Percentiles rank a stretch among this genome's conserved stretches.
Evolutionary conservation across 495 filamentous ascomycete genomes (phyloP).

Genomic region (Penicillium arizonense): DNA sequence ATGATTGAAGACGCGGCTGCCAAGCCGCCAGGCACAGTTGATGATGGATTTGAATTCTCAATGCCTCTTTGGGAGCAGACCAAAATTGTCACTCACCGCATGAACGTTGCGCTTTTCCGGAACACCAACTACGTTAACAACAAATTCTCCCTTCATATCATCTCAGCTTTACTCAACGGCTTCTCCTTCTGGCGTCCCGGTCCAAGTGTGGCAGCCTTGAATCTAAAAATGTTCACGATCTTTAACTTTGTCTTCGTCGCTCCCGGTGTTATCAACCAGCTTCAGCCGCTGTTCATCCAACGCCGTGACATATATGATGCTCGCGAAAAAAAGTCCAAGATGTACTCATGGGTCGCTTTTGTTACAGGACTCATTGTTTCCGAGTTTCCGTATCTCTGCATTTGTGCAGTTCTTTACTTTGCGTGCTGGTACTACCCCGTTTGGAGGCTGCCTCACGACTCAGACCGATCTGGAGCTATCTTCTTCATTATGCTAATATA

Average conservation of each 20-base stretch:
- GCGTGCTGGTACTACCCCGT: slow-evolving; percentile 52
- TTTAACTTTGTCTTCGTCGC: slow-evolving; percentile 53
- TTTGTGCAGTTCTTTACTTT: slow-evolving; percentile 50
- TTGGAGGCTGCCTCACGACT: slow-evolving; percentile 28
- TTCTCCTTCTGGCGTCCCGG: slow-evolving; percentile 42
- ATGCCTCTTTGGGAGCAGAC: slow-evolving; percentile 57
- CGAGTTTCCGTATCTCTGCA: slow-evolving; percentile 51
- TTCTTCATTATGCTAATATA: slow-evolving; percentile 56
- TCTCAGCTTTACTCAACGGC: slow-evolving; percentile 35
- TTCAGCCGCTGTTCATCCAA: slow-evolving; percentile 53
- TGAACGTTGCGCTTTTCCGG: slow-evolving; percentile 61
- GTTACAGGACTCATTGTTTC: slow-evolving; percentile 49
- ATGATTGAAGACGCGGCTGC: slow-evolving; percentile 44
- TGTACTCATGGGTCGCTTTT: slow-evolving; percentile 55
- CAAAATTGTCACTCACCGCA: slow-evolving; percentile 54
- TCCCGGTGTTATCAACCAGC: slow-evolving; percentile 48
- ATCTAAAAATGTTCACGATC: slow-evolving; percentile 40
- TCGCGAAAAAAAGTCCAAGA: slow-evolving; percentile 51
- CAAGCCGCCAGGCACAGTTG: slow-evolving; percentile 29
- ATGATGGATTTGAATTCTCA: slow-evolving; percentile 53
- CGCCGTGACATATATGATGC: slow-evolving; percentile 52
- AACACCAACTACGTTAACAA: slow-evolving; percentile 63
- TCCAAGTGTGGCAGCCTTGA: slow-evolving; percentile 23
- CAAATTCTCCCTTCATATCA: slow-evolving; percentile 49
- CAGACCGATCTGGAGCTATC: slow-evolving; percentile 47